These are phyloP conservation scores for Heterobasidion parviporum DNA, from an alignment of 1,284 basidiomycete species.

Conservation along the genomic window DNA sequence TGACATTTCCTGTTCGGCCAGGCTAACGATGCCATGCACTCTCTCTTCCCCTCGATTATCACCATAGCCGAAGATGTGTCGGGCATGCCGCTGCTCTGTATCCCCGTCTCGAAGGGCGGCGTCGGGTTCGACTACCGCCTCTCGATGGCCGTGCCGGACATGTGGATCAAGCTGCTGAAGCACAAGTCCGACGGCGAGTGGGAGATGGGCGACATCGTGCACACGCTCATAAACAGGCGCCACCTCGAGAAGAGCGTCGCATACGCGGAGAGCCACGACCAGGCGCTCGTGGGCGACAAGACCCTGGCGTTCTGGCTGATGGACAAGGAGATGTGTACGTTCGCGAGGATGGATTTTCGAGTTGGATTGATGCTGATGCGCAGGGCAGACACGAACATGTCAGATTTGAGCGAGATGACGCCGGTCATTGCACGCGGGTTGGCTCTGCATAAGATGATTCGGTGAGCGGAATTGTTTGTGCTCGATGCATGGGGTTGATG, in stretches of 20 bases:
- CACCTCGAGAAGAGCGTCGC: constrained; percentile 89
- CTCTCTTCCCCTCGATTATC: constrained; percentile 71
- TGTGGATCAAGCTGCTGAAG: constrained; percentile 99
- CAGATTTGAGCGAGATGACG: constrained; percentile 80
- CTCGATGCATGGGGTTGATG: constrained; percentile 1
- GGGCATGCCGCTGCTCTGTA: constrained; percentile 93
- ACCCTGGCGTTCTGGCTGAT: constrained; percentile 98
- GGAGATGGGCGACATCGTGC: constrained; percentile 83
- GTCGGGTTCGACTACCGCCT: constrained; percentile 97
- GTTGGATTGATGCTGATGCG: constrained; percentile 17
- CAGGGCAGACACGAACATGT: constrained; percentile 88
- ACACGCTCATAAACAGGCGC: constrained; percentile 87
- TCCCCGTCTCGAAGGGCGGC: constrained; percentile 76
- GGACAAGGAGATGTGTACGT: constrained; percentile 98
- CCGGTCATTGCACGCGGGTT: constrained; percentile 85
- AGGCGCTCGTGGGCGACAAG: constrained; percentile 97
- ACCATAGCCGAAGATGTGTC: constrained; percentile 98
- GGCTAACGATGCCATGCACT: constrained; percentile 90
- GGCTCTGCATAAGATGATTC: constrained; percentile 95
- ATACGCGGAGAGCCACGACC: constrained; percentile 96
- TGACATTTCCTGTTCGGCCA: constrained; percentile 21
- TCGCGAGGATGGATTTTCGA: not conserved
- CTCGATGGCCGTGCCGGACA: constrained; percentile 97
- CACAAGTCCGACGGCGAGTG: constrained; percentile 85
- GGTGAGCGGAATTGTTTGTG: constrained; percentile 35